Evolutionary conservation across 257 asterid species (phyloP).

Genomic region (Nicotiana knightiana): DNA sequence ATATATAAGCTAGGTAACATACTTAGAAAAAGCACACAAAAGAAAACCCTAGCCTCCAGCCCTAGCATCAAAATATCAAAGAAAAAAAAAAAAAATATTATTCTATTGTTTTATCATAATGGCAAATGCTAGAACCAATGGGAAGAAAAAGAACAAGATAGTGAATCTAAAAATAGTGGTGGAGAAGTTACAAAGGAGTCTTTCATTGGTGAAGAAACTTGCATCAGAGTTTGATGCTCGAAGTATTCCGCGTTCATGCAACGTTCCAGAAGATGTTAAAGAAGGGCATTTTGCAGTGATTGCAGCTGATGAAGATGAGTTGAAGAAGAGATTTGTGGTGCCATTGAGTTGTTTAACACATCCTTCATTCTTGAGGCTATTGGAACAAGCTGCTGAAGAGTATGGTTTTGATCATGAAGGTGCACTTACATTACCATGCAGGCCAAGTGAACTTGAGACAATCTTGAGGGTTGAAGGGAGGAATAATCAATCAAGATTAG

Average conservation of each 20-base stretch:
- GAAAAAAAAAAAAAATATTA: too few relatives aligned
- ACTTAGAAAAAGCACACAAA: conserved; percentile 3
- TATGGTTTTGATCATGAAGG: conserved; percentile 37
- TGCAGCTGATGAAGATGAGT: conserved; percentile 22
- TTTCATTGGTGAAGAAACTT: conserved; percentile 25
- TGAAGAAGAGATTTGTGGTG: conserved; percentile 24
- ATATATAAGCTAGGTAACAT: conserved; percentile 13
- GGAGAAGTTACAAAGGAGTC: conserved; percentile 50
- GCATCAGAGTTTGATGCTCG: background rate
- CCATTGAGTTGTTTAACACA: conserved; percentile 31
- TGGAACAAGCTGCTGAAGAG: conserved; percentile 46
- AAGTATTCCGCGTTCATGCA: too few relatives aligned
- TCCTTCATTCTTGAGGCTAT: conserved; percentile 28
- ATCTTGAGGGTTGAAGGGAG: conserved; percentile 10
- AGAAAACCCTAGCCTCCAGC: background rate
- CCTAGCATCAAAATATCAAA: background rate
- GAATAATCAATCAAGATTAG: background rate
- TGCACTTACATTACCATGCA: conserved; percentile 39
- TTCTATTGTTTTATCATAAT: background rate
- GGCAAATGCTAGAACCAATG: conserved; percentile 22
- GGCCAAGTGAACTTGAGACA: conserved; percentile 30
- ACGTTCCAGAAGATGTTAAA: conserved; percentile 46
- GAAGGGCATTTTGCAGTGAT: conserved; percentile 41
- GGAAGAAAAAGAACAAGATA: conserved; percentile 32
- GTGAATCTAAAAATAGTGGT: conserved; percentile 43